Conservation (phyloP, 768 basidiomycete genomes). For the Exidia glandulosa region DNA sequence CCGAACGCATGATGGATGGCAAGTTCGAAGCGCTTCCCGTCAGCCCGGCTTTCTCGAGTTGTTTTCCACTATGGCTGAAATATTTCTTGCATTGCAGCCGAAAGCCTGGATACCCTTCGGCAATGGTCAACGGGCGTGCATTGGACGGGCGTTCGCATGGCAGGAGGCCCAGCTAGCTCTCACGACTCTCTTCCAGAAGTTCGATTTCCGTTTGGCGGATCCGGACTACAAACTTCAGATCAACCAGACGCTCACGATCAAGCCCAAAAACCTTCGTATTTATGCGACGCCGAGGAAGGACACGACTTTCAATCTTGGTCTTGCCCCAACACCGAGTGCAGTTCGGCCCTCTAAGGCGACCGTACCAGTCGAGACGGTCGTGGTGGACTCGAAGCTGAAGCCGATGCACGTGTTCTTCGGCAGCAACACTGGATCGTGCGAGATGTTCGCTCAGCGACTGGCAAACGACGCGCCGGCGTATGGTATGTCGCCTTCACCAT, state of each 20-base stretch:
- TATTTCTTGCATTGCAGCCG: slow-evolving; percentile 18
- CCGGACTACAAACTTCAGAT: slow-evolving; percentile 32
- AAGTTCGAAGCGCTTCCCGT: slow-evolving; percentile 37
- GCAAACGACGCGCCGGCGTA: slow-evolving; percentile 26
- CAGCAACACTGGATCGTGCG: slow-evolving; percentile 38
- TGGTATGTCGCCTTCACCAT: slow-evolving; percentile 16
- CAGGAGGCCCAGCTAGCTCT: slow-evolving; percentile 35
- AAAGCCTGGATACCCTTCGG: slow-evolving; percentile 33
- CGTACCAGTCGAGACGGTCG: slow-evolving; percentile 32
- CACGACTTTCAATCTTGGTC: background rate
- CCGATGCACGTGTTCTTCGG: slow-evolving; percentile 32
- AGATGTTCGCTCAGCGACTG: slow-evolving; percentile 36
- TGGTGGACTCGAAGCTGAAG: slow-evolving; percentile 33
- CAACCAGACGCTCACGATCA: slow-evolving; percentile 37
- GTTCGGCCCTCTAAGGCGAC: slow-evolving; percentile 31
- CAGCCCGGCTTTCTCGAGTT: too few species aligned
- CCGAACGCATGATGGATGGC: slow-evolving; percentile 38
- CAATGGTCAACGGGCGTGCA: slow-evolving; percentile 17
- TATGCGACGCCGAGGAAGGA: slow-evolving; percentile 26
- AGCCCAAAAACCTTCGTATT: slow-evolving; percentile 31
- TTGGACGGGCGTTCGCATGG: slow-evolving; percentile 32
- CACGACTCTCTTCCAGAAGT: slow-evolving; percentile 36
- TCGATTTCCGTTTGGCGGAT: slow-evolving; percentile 34
- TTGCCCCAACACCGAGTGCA: slow-evolving; percentile 11
- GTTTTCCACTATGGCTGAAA: background rate